Evolutionary conservation across 1,284 basidiomycete species (phyloP).

Genomic region (Trichosporon asahii): DNA sequence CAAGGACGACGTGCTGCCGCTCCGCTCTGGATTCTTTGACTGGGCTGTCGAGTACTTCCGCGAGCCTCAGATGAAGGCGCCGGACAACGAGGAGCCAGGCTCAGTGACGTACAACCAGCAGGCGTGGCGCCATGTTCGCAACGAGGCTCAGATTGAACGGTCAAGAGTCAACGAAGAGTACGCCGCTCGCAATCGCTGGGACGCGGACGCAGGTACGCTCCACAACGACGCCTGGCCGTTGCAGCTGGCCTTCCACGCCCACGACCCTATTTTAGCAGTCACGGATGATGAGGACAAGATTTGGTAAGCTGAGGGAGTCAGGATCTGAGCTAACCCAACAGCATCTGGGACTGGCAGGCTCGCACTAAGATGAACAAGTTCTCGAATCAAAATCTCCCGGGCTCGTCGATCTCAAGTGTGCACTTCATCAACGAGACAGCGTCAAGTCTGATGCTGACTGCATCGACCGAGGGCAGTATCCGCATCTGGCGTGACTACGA

Average conservation of each 20-base stretch:
- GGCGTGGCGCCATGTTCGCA: conserved; percentile 88
- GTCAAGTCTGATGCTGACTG: conserved; percentile 83
- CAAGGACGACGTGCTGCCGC: conserved; percentile 63
- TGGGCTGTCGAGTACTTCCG: conserved; percentile 98
- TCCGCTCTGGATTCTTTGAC: conserved; percentile 90
- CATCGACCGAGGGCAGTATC: conserved; percentile 84
- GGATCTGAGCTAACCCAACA: conserved; percentile 44
- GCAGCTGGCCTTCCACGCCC: conserved; percentile 84
- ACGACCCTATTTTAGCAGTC: conserved; percentile 81
- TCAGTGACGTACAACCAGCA: conserved; percentile 92
- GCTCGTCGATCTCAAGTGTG: conserved; percentile 82
- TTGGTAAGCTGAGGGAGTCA: conserved; percentile 59
- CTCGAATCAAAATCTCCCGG: conserved; percentile 79
- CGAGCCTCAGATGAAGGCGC: conserved; percentile 97
- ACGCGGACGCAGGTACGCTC: conserved; percentile 70
- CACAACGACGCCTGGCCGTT: conserved; percentile 68
- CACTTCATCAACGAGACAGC: conserved; percentile 95
- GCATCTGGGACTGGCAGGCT: conserved; percentile 92
- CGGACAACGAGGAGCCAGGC: conserved; percentile 92
- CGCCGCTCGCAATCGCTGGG: conserved; percentile 77
- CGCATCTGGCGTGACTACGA: conserved; percentile 87
- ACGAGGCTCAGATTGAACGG: conserved; percentile 78
- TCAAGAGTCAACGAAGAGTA: conserved; percentile 57
- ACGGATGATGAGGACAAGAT: conserved; percentile 84
- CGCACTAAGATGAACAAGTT: conserved; percentile 75